These are phyloP conservation scores for Cystofilobasidium ferigula DNA, from an alignment of 768 basidiomycete species.

Conservation along the genomic window DNA sequence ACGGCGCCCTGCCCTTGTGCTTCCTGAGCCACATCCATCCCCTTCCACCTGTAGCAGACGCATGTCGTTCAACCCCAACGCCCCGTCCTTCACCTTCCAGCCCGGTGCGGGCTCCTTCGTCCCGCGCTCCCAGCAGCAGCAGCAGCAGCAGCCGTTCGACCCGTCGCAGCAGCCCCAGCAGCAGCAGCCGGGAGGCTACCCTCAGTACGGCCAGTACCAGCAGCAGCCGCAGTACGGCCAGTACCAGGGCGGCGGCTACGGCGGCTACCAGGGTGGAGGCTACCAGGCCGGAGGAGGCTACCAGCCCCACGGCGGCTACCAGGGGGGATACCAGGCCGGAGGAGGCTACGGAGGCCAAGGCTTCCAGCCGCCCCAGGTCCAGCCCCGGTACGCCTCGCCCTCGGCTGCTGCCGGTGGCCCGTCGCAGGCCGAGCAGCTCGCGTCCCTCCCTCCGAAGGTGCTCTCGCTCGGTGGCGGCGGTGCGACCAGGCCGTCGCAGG, in stretches of 20 bases:
- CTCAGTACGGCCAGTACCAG: background rate
- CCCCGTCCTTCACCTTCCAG: background rate
- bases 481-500: too few species aligned
- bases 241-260: conserved; percentile 16
- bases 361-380: conserved; percentile 24
- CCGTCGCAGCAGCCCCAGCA: conserved; percentile 35
- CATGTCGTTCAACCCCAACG: conserved; percentile 20
- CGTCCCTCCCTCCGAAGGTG: conserved; percentile 31
- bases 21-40: too few species aligned
- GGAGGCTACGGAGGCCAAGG: conserved; percentile 17
- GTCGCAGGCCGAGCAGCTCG: conserved; percentile 28
- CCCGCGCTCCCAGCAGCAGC: conserved; percentile 18
- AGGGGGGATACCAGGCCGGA: conserved; percentile 29
- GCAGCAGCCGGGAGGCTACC: conserved; percentile 16
- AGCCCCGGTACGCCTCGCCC: conserved; percentile 14
- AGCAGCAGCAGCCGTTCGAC: conserved; percentile 32
- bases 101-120: conserved; percentile 4
- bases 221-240: conserved; percentile 19
- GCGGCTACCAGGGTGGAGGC: conserved; percentile 1
- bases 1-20: too few species aligned
- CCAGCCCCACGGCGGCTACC: conserved; percentile 29
- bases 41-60: background rate
- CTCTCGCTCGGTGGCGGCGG: conserved; percentile 27
- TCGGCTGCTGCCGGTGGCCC: conserved; percentile 22
- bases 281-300: conserved; percentile 29